Percentiles rank a stretch among this genome's conserved stretches.
These are phyloP conservation scores for Venustampulla echinocandica DNA, from an alignment of 495 filamentous ascomycete species.

Conservation along the genomic window DNA sequence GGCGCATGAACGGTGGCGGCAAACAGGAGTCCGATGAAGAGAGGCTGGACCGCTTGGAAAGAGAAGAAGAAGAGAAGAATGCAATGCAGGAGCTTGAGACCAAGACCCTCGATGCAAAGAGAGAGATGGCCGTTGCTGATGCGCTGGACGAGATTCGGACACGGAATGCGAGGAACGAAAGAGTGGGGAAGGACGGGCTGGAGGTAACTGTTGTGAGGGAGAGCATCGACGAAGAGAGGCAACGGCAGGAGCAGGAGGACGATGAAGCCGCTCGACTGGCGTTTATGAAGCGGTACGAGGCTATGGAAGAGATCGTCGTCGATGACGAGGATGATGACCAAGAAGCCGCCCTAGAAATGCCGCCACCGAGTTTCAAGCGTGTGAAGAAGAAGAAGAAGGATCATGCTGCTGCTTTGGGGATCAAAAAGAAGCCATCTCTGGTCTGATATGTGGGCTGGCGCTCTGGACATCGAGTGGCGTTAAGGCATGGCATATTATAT, in stretches of 20 bases:
- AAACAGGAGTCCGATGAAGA: constrained; percentile 80
- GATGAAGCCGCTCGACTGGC: constrained; percentile 75
- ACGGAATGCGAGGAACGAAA: constrained; percentile 78
- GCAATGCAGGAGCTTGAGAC: constrained; percentile 73
- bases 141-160: constrained; percentile 90
- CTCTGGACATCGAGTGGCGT: too few species aligned
- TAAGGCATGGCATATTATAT: too few species aligned
- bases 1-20: constrained; percentile 55
- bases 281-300: constrained; percentile 49
- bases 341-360: constrained; percentile 27
- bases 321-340: constrained; percentile 23
- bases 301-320: constrained; percentile 36
- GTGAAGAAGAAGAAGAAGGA: constrained; percentile 81
- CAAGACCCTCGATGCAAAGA: constrained; percentile 85
- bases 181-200: constrained; percentile 52
- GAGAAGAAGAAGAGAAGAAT: constrained; percentile 58
- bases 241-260: constrained; percentile 69
- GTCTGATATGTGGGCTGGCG: too few species aligned
- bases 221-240: constrained; percentile 48
- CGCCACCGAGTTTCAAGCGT: constrained; percentile 66
- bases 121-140: constrained; percentile 96
- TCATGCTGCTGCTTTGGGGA: constrained; percentile 60
- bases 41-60: constrained; percentile 72
- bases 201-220: constrained; percentile 38
- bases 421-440: constrained; percentile 74